Evolutionary conservation across 495 filamentous ascomycete species (phyloP).

Genomic region (Talaromyces liani): DNA sequence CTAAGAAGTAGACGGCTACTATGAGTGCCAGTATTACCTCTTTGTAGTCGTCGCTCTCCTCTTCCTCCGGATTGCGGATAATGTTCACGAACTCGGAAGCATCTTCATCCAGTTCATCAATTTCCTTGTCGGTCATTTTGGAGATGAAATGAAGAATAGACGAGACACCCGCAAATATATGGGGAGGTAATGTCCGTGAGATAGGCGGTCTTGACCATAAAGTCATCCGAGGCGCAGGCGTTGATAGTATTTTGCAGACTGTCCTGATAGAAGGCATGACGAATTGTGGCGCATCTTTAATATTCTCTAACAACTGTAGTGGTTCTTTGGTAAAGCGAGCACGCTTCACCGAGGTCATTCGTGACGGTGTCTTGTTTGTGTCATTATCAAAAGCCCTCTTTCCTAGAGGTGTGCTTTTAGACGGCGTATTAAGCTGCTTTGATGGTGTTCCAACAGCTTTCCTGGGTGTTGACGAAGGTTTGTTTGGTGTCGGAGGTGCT

Average conservation of each 20-base stretch:
- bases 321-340: slow-evolving; percentile 10
- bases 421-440: slow-evolving; percentile 33
- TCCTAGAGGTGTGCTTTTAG: slow-evolving; percentile 32
- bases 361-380: slow-evolving; percentile 1
- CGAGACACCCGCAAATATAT: slow-evolving; percentile 58
- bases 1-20: slow-evolving; percentile 64
- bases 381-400: slow-evolving; percentile 10
- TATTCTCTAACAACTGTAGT: slow-evolving; percentile 19
- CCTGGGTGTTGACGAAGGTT: slow-evolving; percentile 14
- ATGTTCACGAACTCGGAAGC: slow-evolving; percentile 30
- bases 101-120: slow-evolving; percentile 25
- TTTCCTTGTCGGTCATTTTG: slow-evolving; percentile 22
- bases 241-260: slow-evolving; percentile 56
- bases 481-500: slow-evolving; percentile 26
- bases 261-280: slow-evolving; percentile 56
- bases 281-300: slow-evolving; percentile 54
- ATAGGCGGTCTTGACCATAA: slow-evolving; percentile 39
- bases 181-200: slow-evolving; percentile 44
- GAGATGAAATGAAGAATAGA: slow-evolving; percentile 40
- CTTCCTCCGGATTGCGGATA: slow-evolving; percentile 20
- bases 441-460: slow-evolving; percentile 19
- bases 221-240: slow-evolving; percentile 38
- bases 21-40: slow-evolving; percentile 38
- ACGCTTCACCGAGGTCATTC: background rate
- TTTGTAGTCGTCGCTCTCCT: slow-evolving; percentile 33